Conservation (phyloP, 805 yeast genomes). For the Candida tibetensis region DNA sequence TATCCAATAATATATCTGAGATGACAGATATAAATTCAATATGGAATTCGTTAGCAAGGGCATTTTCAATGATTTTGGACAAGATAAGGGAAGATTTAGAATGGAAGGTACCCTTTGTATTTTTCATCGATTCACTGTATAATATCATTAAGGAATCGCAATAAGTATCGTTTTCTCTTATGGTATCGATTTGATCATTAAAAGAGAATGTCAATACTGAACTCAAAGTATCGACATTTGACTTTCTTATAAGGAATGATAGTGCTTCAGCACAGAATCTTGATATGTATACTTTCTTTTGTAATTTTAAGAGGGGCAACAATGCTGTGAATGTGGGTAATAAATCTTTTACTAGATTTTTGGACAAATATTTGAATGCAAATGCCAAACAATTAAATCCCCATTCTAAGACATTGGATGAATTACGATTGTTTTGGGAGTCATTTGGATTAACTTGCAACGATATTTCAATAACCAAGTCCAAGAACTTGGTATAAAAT, state of each 20-base stretch:
- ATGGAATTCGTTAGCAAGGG: slow-evolving; percentile 11
- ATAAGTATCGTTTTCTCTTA: slow-evolving; percentile 45
- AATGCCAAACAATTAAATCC: slow-evolving; percentile 82
- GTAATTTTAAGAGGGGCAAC: slow-evolving; percentile 59
- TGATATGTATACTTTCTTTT: slow-evolving; percentile 60
- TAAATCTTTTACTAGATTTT: slow-evolving; percentile 58
- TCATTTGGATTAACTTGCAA: slow-evolving; percentile 36
- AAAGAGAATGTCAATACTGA: slow-evolving; percentile 46
- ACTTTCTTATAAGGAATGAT: slow-evolving; percentile 76
- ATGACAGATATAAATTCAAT: slow-evolving; percentile 29
- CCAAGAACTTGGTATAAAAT: slow-evolving; percentile 56
- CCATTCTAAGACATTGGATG: slow-evolving; percentile 72
- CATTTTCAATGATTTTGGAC: slow-evolving; percentile 38
- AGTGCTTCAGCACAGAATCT: slow-evolving; percentile 89
- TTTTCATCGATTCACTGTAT: slow-evolving; percentile 70
- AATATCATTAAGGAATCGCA: slow-evolving; percentile 57
- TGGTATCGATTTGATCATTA: slow-evolving; percentile 26
- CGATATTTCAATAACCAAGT: slow-evolving; percentile 48
- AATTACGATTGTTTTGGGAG: slow-evolving; percentile 52
- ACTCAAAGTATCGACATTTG: slow-evolving; percentile 46
- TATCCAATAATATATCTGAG: slow-evolving; percentile 55
- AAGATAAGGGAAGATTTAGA: slow-evolving; percentile 61
- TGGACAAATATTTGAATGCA: slow-evolving; percentile 81
- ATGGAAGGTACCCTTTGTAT: slow-evolving; percentile 70
- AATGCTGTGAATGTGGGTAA: slow-evolving; percentile 65